These are phyloP conservation scores for Trichoderma gracile DNA, from an alignment of 2,329 filamentous ascomycete species.

Conservation along the genomic window DNA sequence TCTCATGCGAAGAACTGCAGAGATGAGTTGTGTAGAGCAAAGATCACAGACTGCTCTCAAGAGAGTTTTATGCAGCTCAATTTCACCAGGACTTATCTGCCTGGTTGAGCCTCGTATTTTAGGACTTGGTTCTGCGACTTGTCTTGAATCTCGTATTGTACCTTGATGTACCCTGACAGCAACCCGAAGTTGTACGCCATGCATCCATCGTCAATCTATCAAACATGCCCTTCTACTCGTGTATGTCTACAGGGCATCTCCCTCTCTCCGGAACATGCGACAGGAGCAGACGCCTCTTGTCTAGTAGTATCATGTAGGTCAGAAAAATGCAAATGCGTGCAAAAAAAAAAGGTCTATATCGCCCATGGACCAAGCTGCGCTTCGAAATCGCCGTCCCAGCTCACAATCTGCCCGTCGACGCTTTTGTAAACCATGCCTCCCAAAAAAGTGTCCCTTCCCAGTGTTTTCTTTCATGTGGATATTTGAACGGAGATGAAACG, in stretches of 20 bases:
- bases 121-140: neutral
- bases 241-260: neutral
- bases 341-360: slow-evolving; percentile 15
- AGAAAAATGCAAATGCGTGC: slow-evolving; percentile 2
- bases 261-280: neutral
- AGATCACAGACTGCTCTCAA: no score
- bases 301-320: slow-evolving; percentile 7
- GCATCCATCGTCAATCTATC: slow-evolving; percentile 11
- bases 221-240: slow-evolving; percentile 1
- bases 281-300: slow-evolving; percentile 4
- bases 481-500: neutral
- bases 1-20: no score
- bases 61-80: no score
- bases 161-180: neutral
- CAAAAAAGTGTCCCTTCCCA: neutral
- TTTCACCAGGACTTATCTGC: no score
- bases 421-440: slow-evolving; percentile 10
- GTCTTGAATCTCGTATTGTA: neutral
- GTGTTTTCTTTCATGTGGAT: neutral
- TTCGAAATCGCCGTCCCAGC: neutral
- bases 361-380: slow-evolving; percentile 15
- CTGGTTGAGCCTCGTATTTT: no score
- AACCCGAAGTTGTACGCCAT: slow-evolving; percentile 1
- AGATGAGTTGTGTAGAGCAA: no score
- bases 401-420: slow-evolving; percentile 7